Percentiles rank a stretch among this genome's conserved stretches.
Evolutionary conservation across 2,329 filamentous ascomycete species (phyloP).

Genomic region (Neonectria magnoliae): DNA sequence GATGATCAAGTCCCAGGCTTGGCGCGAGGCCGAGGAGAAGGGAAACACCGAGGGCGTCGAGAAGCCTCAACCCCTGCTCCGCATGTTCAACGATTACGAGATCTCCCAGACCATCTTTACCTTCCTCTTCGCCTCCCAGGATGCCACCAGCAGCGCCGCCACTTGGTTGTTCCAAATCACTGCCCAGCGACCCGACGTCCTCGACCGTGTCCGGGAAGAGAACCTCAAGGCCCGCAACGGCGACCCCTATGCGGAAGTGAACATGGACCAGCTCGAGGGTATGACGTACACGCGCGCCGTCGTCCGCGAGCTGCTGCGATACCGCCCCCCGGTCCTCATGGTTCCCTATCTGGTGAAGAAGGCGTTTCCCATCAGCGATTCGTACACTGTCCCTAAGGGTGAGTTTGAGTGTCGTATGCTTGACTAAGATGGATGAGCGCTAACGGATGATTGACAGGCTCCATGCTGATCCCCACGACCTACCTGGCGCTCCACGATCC

Average conservation of each 20-base stretch:
- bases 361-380: slow-evolving; percentile 86
- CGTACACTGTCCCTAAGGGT: slow-evolving; percentile 93
- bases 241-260: slow-evolving; percentile 74
- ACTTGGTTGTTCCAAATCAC: slow-evolving; percentile 97
- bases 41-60: slow-evolving; percentile 76
- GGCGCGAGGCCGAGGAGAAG: slow-evolving; percentile 80
- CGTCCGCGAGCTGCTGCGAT: slow-evolving; percentile 90
- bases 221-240: slow-evolving; percentile 82
- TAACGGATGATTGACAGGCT: slow-evolving; percentile 59
- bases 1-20: slow-evolving; percentile 86
- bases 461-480: slow-evolving; percentile 93
- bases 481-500: slow-evolving; percentile 93
- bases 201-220: slow-evolving; percentile 92
- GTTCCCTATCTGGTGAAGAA: slow-evolving; percentile 96
- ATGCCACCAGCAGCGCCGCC: slow-evolving; percentile 91
- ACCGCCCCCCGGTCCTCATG: slow-evolving; percentile 96
- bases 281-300: slow-evolving; percentile 92
- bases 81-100: slow-evolving; percentile 89
- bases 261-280: slow-evolving; percentile 87
- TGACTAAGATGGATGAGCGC: background rate
- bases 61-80: slow-evolving; percentile 85
- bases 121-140: slow-evolving; percentile 96
- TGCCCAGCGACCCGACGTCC: slow-evolving; percentile 91
- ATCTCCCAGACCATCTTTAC: slow-evolving; percentile 95
- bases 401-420: slow-evolving; percentile 37